A percentile compares a stretch with the other conserved stretches of the same genome.
Evolutionary conservation across 2,329 filamentous ascomycete genomes (phyloP).

Genomic region (Plenodomus biglobosus): DNA sequence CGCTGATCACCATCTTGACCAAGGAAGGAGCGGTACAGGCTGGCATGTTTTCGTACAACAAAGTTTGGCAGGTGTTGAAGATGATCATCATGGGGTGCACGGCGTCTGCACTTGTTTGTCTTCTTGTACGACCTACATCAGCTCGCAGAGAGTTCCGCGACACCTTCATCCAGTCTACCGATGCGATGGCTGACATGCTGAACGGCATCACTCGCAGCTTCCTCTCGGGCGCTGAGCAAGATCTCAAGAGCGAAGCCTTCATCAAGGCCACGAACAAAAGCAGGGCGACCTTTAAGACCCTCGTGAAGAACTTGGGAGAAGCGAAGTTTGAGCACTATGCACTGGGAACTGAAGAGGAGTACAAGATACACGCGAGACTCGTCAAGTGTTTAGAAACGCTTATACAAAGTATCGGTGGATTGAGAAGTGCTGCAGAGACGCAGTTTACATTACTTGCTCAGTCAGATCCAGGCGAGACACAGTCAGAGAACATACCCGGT

Average conservation of each 20-base stretch:
- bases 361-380: conserved; percentile 74
- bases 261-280: conserved; percentile 63
- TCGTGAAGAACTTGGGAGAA: conserved; percentile 78
- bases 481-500: conserved; percentile 12
- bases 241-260: conserved; percentile 69
- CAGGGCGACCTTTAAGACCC: conserved; percentile 65
- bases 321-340: conserved; percentile 88
- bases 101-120: conserved; percentile 55
- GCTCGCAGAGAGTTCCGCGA: conserved; percentile 72
- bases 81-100: conserved; percentile 60
- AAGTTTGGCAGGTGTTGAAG: conserved; percentile 70
- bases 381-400: conserved; percentile 83
- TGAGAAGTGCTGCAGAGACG: conserved; percentile 84
- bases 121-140: conserved; percentile 76
- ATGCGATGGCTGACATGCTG: conserved; percentile 77
- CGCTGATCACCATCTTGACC: conserved; percentile 85
- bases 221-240: conserved; percentile 76
- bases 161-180: conserved; percentile 72
- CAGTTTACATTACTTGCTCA: conserved; percentile 84
- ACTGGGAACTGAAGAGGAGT: conserved; percentile 75
- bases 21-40: conserved; percentile 87
- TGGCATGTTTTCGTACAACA: conserved; percentile 77
- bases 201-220: conserved; percentile 81
- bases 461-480: conserved; percentile 32
- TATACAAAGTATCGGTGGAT: conserved; percentile 83